Evolutionary conservation across 1,139 yeast species (phyloP).

Genomic region (Pichia cactophila): DNA sequence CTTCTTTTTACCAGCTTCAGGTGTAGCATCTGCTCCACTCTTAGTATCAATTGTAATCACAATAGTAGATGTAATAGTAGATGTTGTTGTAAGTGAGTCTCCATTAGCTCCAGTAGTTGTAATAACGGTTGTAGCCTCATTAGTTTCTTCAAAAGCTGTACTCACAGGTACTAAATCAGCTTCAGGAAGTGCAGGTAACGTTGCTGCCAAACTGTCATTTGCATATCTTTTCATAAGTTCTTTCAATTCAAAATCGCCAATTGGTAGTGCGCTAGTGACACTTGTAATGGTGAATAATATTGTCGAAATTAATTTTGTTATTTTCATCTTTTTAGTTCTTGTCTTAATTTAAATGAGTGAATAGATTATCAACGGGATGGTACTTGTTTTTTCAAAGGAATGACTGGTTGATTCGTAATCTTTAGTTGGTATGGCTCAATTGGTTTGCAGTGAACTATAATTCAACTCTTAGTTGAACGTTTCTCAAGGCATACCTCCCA

Average conservation of each 20-base stretch:
- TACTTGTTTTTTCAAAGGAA: constrained; percentile 16
- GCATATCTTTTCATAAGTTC: constrained; percentile 19
- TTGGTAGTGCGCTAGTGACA: constrained; percentile 16
- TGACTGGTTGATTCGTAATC: constrained; percentile 20
- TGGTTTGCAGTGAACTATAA: no score
- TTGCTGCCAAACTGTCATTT: constrained; percentile 17
- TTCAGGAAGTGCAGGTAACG: constrained; percentile 6
- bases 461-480: no score
- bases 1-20: constrained; percentile 6
- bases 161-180: neutral
- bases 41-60: constrained; percentile 17
- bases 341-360: constrained; percentile 1
- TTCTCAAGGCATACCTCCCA: neutral
- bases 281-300: constrained; percentile 11
- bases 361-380: constrained; percentile 16
- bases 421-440: neutral
- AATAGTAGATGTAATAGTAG: constrained; percentile 25
- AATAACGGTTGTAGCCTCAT: constrained; percentile 2
- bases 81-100: constrained; percentile 23
- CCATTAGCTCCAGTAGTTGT: constrained; percentile 9
- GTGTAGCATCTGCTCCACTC: constrained; percentile 5
- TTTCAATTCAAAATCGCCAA: constrained; percentile 12
- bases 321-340: constrained; percentile 9
- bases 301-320: constrained; percentile 10
- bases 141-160: neutral